A percentile compares a stretch with the other conserved stretches of the same genome.
These are phyloP conservation scores for Cladosporium sp. DNA, from an alignment of 2,329 filamentous ascomycete species.

Conservation along the genomic window DNA sequence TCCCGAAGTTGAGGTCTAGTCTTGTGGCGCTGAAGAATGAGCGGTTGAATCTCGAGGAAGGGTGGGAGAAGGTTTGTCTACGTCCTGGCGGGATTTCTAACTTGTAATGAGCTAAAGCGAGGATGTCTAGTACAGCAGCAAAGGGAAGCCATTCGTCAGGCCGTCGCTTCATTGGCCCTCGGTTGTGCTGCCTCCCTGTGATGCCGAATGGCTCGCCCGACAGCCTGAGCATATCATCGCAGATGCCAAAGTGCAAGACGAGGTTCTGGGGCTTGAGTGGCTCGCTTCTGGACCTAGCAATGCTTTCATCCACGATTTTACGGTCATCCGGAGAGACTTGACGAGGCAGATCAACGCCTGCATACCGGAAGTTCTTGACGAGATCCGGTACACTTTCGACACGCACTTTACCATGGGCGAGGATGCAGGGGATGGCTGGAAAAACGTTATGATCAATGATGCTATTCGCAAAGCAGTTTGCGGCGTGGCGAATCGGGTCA, in stretches of 20 bases:
- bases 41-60: conserved; percentile 19
- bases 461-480: conserved; percentile 1
- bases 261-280: conserved; percentile 19
- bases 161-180: conserved; percentile 22
- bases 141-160: conserved; percentile 23
- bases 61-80: conserved; percentile 20
- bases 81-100: background rate
- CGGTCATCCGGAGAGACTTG: conserved; percentile 22
- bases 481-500: conserved; percentile 15
- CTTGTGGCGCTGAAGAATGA: conserved; percentile 14
- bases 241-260: conserved; percentile 18
- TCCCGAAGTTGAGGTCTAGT: conserved; percentile 23
- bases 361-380: conserved; percentile 20
- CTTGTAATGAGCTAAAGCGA: background rate
- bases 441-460: conserved; percentile 17
- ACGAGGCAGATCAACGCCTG: conserved; percentile 22
- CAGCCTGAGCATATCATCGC: conserved; percentile 23
- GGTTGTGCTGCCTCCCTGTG: conserved; percentile 21
- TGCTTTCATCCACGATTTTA: conserved; percentile 23
- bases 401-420: conserved; percentile 10
- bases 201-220: conserved; percentile 21
- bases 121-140: conserved; percentile 20
- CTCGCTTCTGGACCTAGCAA: conserved; percentile 20
- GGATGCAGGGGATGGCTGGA: conserved; percentile 18
- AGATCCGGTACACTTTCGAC: conserved; percentile 18